Base-by-base conservation (phyloP, 1,139 yeast genomes). In the Protomyces gravidus region DNA sequence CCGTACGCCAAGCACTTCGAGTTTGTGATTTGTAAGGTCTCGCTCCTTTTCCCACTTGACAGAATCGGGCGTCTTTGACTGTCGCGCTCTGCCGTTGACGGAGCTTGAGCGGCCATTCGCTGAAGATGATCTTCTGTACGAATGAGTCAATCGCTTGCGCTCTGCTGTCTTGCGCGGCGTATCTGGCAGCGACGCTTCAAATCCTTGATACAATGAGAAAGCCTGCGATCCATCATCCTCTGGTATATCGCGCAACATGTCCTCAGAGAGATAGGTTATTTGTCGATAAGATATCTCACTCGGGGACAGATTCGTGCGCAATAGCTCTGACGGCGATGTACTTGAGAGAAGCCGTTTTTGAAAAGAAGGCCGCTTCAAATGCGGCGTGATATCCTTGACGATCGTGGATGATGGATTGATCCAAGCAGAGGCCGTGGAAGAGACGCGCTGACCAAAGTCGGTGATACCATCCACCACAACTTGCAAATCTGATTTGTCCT, bases 161-260 rank as follows among this genome's bases (percentile, higher is more conserved):
- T 46, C 48, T 5, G 36, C 25, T n/a, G 58, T n/a, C 36, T 33
- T 33, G 13, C 58, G 45, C 19, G 58, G 49, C 13, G 40, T 7
- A 3, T 53, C 58, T 0, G 82, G 82, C 47, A 79, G 67, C 0
- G 80, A 75, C 0, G 87, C 88, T 64, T 76, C 78, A 67, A 84
- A 85, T 0, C 89, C 89, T 68, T 85, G 88, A 65, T 80, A 83
- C 19, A 85, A 71, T 1, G 87, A 80, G 67, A 76, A 81, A 0
- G 68, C 7, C 15, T 52, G 42, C 47, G 65, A 61, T 39, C 68
- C 65, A 28, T 67, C 67, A 23, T 68, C 65, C 3, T 69, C 72
- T 1, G 85, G 84, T 9, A 83, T 70, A 55, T 81, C 80, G 13
- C 72, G 68, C 50, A 84, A 72, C 63, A 83, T 66, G 45, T 82